A percentile compares a stretch with the other conserved stretches of the same genome.
phyloP scores from a whole-genome alignment of 225 moss, liverwort and hornwort species.

The Bryum argenteum region DNA sequence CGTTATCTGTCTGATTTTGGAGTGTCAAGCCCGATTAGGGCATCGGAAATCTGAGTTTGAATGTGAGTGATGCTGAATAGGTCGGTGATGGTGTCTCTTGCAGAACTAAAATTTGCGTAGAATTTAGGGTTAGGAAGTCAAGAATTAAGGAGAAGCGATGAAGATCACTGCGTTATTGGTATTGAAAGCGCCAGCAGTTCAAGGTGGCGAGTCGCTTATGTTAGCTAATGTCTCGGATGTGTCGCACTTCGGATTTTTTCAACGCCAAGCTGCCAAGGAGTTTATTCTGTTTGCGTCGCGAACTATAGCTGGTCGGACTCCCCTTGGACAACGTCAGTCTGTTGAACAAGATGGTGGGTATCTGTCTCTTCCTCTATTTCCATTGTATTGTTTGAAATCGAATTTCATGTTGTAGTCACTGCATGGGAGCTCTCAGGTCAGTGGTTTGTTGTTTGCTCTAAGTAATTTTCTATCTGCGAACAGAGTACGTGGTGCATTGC shows the following conservation, averaged over 20 bases:
- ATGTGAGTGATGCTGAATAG: not conserved
- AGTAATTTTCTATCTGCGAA: constrained; percentile 8
- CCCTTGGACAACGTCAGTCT: constrained; percentile 90
- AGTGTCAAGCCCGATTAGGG: not conserved
- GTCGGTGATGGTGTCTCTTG: constrained; percentile 19
- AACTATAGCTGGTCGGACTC: constrained; percentile 91
- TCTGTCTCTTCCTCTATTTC: not conserved
- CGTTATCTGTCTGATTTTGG: not conserved
- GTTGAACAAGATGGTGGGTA: constrained; percentile 94
- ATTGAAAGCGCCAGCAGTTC: constrained; percentile 69
- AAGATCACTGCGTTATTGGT: constrained; percentile 89
- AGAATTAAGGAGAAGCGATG: constrained; percentile 47
- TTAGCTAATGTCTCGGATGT: constrained; percentile 92
- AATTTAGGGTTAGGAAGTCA: constrained; percentile 33
- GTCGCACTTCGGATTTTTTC: constrained; percentile 95
- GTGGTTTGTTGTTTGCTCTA: not conserved
- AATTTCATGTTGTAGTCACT: not conserved
- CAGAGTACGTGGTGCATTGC: constrained; percentile 99
- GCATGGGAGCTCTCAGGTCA: not conserved
- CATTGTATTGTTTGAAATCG: not conserved
- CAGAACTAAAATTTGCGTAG: not conserved
- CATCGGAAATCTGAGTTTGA: not conserved
- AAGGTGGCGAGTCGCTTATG: constrained; percentile 67
- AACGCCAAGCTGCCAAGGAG: constrained; percentile 84
- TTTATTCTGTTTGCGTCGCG: constrained; percentile 93